Base-by-base conservation (phyloP, 257 asterid genomes). In the Solanum bulbocastanum region DNA sequence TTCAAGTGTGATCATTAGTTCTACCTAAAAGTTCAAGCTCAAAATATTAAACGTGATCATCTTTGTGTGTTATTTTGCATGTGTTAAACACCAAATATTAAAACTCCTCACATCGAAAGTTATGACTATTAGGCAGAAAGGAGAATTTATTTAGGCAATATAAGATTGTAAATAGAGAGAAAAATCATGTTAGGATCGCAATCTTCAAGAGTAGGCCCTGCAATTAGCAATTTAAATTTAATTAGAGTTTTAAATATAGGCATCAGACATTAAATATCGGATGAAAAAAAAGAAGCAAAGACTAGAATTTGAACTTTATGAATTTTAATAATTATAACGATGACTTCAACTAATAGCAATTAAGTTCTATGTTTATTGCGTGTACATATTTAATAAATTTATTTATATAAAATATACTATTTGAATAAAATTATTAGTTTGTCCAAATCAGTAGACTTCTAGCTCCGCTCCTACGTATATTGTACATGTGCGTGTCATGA, bases 161-260 rank as follows among this genome's bases (percentile, higher is more conserved):
- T 52, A 58, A 58, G 66, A 58, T 58, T 22, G 5, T 58, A 58
- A 58, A 58, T 58, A 58, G 3, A 22, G 68, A 58, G 13, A 8
- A 22, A 58, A 58, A 20, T 20, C 1, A 56, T 20, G 11, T 20
- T 0, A 3, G 0, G 4, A 7, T 0, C 0, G 25, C 0, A 3
- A 7, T 0, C 0, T 0, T n/a, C n/a, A n/a, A n/a, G n/a, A n/a
- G 37, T 35, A 5, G 37, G 5, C 5, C 37, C 37, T 35, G 37
- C 37, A 35, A 35, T 20, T 56, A 3, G 10, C 0, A 7, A 56
- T 56, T 56, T 7, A 56, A 20, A 52, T 56, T 56, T 56, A 20
- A 52, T 52, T 0, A 52, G 0, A 52, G 22, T 18, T 0, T 52
- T 18, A n/a, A 18, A 6, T 52, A 52, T 0, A 18, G 0, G 4